Conservation (phyloP, 78 protist species). For the Tieghemostelium lacteum region DNA sequence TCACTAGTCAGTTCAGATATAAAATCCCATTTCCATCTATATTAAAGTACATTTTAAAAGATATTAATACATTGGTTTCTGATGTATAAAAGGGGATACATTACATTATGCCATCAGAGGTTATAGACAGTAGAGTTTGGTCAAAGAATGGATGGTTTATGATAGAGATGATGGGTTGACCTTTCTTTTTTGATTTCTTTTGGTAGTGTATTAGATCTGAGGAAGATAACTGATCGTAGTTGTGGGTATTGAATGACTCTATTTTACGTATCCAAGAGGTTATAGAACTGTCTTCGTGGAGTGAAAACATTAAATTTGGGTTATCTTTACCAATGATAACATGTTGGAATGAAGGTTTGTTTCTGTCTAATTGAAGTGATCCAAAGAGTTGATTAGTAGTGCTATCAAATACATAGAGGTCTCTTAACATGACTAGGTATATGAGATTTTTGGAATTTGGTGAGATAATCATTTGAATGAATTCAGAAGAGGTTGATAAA, state of each 20-base stretch:
- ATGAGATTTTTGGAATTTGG: constrained; percentile 15
- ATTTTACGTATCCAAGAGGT: constrained; percentile 23
- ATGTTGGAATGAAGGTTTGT: constrained; percentile 14
- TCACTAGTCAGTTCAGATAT: constrained; percentile 24
- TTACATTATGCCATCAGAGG: constrained; percentile 60
- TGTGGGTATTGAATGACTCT: constrained; percentile 16
- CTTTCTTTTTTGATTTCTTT: constrained; percentile 55
- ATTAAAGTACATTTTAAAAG: not conserved
- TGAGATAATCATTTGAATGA: constrained; percentile 45
- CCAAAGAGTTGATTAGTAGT: constrained; percentile 54
- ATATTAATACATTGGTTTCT: not conserved
- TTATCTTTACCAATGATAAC: constrained; percentile 56
- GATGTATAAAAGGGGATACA: not conserved
- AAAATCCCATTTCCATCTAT: constrained; percentile 70
- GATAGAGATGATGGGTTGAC: constrained; percentile 22
- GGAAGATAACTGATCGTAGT: constrained; percentile 43
- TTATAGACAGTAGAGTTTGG: constrained; percentile 37
- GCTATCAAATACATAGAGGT: constrained; percentile 34
- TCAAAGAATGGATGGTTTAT: constrained; percentile 38
- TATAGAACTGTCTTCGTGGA: constrained; percentile 60
- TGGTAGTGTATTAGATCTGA: constrained; percentile 60
- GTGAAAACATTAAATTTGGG: constrained; percentile 56
- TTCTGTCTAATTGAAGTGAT: constrained; percentile 19
- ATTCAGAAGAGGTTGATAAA: constrained; percentile 1
- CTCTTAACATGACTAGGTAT: constrained; percentile 30